Evolutionary conservation across 2,329 filamentous ascomycete species (phyloP).

Genomic region (Hortaea werneckii): DNA sequence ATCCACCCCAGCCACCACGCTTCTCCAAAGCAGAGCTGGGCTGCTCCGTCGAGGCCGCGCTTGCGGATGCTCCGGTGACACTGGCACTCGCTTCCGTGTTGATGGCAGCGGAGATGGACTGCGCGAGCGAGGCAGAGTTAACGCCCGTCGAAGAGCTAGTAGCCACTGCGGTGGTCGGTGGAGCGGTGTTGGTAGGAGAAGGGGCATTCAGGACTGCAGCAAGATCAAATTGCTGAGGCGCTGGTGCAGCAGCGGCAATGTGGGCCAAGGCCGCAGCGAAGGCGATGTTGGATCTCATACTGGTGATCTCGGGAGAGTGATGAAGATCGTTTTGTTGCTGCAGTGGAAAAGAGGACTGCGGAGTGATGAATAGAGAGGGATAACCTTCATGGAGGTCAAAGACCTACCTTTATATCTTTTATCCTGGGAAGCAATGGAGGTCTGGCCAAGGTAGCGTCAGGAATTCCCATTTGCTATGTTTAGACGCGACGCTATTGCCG

Average conservation of each 20-base stretch:
- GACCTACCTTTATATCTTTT: too few species aligned
- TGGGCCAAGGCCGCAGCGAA: constrained; percentile 9
- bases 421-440: too few species aligned
- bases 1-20: background rate
- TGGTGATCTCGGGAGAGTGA: background rate
- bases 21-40: background rate
- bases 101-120: constrained; percentile 10
- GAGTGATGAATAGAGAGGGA: too few species aligned
- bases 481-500: too few species aligned
- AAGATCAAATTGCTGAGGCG: constrained; percentile 13
- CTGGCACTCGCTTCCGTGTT: constrained; percentile 10
- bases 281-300: constrained; percentile 8
- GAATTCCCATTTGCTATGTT: too few species aligned
- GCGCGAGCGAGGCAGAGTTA: background rate
- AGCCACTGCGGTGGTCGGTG: constrained; percentile 5
- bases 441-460: too few species aligned
- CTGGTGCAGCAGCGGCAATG: constrained; percentile 5
- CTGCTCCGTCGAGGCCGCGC: constrained; percentile 4
- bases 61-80: constrained; percentile 4
- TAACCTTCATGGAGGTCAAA: too few species aligned
- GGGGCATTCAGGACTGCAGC: constrained; percentile 9
- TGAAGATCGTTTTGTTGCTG: background rate
- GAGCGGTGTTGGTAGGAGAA: constrained; percentile 9
- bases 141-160: constrained; percentile 1
- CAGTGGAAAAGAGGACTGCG: background rate